Conservation (phyloP, 2,329 filamentous ascomycete species). For the Fusarium pseudonygamai region DNA sequence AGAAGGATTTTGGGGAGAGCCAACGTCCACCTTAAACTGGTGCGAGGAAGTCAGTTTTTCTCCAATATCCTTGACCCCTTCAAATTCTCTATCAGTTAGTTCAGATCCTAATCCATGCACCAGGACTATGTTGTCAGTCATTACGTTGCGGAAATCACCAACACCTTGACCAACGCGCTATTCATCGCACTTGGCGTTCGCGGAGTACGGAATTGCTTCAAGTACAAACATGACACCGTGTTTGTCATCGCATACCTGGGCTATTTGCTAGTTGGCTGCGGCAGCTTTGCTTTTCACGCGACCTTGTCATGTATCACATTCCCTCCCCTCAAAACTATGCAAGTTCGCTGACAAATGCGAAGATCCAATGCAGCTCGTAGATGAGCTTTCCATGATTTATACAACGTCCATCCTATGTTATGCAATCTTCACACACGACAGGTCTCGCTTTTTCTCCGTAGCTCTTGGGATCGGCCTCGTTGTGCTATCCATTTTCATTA, state of each 20-base stretch:
- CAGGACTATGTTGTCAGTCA: background rate
- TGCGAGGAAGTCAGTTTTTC: background rate
- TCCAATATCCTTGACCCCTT: no score
- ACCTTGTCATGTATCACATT: background rate
- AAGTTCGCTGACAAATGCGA: rapidly evolving
- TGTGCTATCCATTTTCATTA: rapidly evolving
- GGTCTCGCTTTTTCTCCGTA: background rate
- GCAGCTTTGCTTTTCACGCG: background rate
- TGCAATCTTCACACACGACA: background rate
- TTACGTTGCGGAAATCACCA: background rate
- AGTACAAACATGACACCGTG: background rate
- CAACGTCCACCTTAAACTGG: background rate
- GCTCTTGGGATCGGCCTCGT: background rate
- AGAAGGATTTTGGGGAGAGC: background rate
- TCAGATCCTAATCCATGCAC: no score
- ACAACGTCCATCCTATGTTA: background rate
- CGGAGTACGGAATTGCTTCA: background rate
- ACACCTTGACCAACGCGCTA: background rate
- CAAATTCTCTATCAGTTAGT: no score
- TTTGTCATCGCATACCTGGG: background rate
- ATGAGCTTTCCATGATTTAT: background rate
- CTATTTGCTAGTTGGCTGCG: background rate
- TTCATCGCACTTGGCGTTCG: background rate
- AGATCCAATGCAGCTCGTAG: background rate
- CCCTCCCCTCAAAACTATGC: rapidly evolving